These are phyloP conservation scores for Mesostigma viride DNA, from an alignment of 139 green algal species.

Conservation along the genomic window DNA sequence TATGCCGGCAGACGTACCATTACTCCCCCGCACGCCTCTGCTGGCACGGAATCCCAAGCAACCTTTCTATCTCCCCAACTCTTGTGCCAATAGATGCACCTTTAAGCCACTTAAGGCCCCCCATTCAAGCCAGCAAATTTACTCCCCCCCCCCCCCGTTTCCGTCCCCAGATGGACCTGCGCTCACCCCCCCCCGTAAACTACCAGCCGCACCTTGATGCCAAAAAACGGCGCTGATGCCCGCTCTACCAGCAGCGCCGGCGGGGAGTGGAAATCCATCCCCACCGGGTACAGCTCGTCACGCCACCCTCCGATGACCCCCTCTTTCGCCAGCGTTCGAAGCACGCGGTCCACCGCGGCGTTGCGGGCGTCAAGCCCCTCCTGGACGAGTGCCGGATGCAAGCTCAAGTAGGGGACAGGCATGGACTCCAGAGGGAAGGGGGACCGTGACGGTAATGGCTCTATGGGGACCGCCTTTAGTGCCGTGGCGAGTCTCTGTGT, in stretches of 20 bases:
- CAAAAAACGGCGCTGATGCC: slow-evolving; percentile 70
- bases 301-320: slow-evolving; percentile 74
- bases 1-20: background rate
- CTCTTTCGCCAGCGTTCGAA: slow-evolving; percentile 34
- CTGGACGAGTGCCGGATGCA: no score
- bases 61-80: background rate
- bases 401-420: no score
- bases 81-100: background rate
- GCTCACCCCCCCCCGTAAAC: background rate
- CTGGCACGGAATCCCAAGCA: background rate
- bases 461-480: background rate
- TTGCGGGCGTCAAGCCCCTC: slow-evolving; percentile 40
- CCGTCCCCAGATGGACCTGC: background rate
- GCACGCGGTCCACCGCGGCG: slow-evolving; percentile 35
- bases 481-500: background rate
- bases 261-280: slow-evolving; percentile 40
- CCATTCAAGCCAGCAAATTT: background rate
- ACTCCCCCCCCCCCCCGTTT: background rate
- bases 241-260: slow-evolving; percentile 73
- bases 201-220: slow-evolving; percentile 47
- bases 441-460: background rate
- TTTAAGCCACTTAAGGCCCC: background rate
- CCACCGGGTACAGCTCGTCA: slow-evolving; percentile 83
- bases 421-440: no score
- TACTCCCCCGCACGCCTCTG: background rate